Base-by-base conservation (phyloP, 768 basidiomycete genomes). In the Xanthoconium purpureum region DNA sequence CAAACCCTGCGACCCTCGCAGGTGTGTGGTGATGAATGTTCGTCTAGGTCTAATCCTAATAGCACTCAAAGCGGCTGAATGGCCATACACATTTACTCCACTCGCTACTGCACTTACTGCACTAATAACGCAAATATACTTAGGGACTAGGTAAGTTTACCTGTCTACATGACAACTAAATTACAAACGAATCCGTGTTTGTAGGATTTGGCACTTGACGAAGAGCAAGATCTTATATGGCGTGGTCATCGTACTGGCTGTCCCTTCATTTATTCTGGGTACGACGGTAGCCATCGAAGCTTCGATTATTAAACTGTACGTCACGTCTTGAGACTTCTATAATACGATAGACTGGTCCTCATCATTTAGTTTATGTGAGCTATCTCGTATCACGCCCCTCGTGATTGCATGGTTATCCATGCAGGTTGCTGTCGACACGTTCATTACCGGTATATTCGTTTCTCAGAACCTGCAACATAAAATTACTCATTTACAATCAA, bases 51-150 rank as follows among this genome's bases (percentile, higher is more conserved):
- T 20, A 3, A 5, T 50, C 4, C 38, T 61, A n/a, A 58, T n/a
- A 7, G 3, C 17, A 7, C 5, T 58, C 50, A 1, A 60, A 80
- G 78, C 63, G 30, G 74, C 74, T 49, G 68, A 65, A 24, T 82
- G 81, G 80, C 77, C 76, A 5, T 78, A 80, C 44, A 76, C 77
- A 3, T 79, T 82, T 53, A 82, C 80, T 0, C 78, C 81, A 3
- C 65, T 74, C 17, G 78, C 75, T 9, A 80, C 77, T 5, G 70
- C 78, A 1, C 61, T 79, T 8, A 75, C 78, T 14, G 80, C 80
- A 0, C 63, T 81, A 30, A 66, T 81, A 12, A 79, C 81, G 1
- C 82, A 83, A 58, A 50, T 68, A 36, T 82, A 80, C 67, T 68
- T 82, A 30, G 75, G 72, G 1, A 71, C 77, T 61, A 76, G 80